Evolutionary conservation across 192 early-diverging fungal species (phyloP).

Genomic region (Linnemannia elongata): DNA sequence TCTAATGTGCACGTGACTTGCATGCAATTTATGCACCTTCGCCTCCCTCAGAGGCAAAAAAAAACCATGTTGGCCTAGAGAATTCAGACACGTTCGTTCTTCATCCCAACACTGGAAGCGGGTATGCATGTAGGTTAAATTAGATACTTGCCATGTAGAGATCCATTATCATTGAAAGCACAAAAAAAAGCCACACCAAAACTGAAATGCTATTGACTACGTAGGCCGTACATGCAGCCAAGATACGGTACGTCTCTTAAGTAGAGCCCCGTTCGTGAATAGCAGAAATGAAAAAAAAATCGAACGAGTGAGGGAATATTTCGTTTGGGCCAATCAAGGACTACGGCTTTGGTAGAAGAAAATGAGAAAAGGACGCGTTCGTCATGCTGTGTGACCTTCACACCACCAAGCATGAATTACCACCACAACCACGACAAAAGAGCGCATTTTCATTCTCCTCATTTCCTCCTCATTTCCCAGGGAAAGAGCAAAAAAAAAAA

Average conservation of each 20-base stretch:
- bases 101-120: no score
- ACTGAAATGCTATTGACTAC: no score
- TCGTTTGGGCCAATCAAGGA: not conserved
- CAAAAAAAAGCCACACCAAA: no score
- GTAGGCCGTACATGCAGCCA: no score
- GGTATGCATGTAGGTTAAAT: no score
- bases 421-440: not conserved
- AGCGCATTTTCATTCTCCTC: not conserved
- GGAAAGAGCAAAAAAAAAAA: not conserved
- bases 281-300: not conserved
- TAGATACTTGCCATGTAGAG: no score
- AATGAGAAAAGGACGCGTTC: not conserved
- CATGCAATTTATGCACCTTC: no score
- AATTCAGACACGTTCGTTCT: no score
- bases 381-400: slow-evolving; percentile 1
- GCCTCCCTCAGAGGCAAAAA: no score
- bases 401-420: not conserved
- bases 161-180: no score
- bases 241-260: not conserved
- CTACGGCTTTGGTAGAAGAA: not conserved
- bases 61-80: no score
- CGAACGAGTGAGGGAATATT: not conserved
- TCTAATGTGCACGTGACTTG: no score
- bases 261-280: not conserved
- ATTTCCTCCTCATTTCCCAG: not conserved